Conservation (phyloP, 2,329 filamentous ascomycete species). For the Aspergillus pseudoterreus region DNA sequence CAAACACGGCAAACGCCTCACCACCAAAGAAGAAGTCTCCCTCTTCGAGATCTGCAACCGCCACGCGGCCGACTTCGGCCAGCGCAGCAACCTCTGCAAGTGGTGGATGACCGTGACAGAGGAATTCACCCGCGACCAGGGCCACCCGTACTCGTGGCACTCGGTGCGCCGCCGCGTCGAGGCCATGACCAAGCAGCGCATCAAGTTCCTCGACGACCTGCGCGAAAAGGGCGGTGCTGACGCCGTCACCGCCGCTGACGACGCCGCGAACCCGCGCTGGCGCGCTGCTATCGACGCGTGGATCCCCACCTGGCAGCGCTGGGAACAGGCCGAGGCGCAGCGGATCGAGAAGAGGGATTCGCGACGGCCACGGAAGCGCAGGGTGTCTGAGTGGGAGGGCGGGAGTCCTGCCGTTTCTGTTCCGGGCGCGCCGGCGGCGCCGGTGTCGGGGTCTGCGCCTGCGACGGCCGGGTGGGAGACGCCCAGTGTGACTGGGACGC, state of each 20-base stretch:
- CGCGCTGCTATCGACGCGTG: conserved; percentile 37
- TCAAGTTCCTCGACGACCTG: conserved; percentile 37
- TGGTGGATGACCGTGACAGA: conserved; percentile 39
- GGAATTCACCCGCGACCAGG: conserved; percentile 36
- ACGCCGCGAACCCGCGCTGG: conserved; percentile 36
- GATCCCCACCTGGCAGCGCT: conserved; percentile 40
- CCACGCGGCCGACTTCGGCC: conserved; percentile 34
- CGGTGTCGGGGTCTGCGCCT: too few species aligned
- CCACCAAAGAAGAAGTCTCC: conserved; percentile 37
- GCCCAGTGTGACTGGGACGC: conserved; percentile 1
- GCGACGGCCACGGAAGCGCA: conserved; percentile 27
- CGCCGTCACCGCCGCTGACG: conserved; percentile 14
- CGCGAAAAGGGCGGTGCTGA: conserved; percentile 22
- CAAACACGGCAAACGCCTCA: conserved; percentile 37
- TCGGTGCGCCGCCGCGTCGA: conserved; percentile 42
- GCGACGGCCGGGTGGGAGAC: conserved; percentile 9
- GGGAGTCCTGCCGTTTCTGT: too few species aligned
- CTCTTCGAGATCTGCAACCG: conserved; percentile 41
- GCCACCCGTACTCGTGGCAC: conserved; percentile 41
- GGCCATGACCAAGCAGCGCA: conserved; percentile 38
- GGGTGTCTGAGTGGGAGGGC: conserved; percentile 15
- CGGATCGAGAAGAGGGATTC: conserved; percentile 38
- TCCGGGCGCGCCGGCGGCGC: too few species aligned
- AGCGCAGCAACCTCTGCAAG: conserved; percentile 40
- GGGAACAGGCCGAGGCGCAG: conserved; percentile 35